phyloP scores from a whole-genome alignment of 768 basidiomycete species.

The Termitomyces sp. region DNA sequence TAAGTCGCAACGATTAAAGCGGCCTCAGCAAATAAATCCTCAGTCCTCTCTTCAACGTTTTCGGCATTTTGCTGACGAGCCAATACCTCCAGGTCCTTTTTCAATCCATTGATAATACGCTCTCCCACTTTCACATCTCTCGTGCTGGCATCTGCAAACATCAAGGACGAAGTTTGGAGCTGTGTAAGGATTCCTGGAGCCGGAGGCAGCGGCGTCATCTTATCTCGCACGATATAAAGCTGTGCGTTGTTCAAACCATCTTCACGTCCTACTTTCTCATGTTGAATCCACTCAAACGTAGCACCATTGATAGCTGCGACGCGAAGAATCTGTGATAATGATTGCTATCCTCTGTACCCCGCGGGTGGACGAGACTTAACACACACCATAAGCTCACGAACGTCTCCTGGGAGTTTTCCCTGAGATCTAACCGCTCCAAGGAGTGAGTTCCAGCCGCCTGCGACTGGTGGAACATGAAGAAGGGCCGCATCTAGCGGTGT shows the following conservation, averaged over 20 bases:
- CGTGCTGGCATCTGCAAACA: conserved; percentile 61
- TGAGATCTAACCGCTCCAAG: conserved; percentile 46
- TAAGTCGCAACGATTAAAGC: conserved; percentile 50
- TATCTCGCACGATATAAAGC: conserved; percentile 51
- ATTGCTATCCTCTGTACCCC: background rate
- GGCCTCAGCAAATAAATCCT: conserved; percentile 53
- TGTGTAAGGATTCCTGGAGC: conserved; percentile 36
- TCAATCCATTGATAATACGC: conserved; percentile 36
- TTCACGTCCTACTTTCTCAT: conserved; percentile 45
- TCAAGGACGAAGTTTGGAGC: conserved; percentile 47
- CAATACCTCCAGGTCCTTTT: conserved; percentile 28
- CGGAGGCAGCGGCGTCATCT: conserved; percentile 36
- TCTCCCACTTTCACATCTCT: conserved; percentile 39
- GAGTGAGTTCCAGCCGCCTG: conserved; percentile 47
- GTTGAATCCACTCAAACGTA: conserved; percentile 55
- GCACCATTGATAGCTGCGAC: conserved; percentile 49
- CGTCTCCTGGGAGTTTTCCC: conserved; percentile 41
- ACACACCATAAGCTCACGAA: conserved; percentile 49
- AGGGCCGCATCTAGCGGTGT: conserved; percentile 48
- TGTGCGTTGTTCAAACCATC: conserved; percentile 52
- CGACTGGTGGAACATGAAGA: conserved; percentile 44
- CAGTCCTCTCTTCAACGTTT: conserved; percentile 23
- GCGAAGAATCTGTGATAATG: conserved; percentile 36
- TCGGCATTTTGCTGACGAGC: conserved; percentile 16
- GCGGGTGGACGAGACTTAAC: background rate